Base-by-base conservation (phyloP, 169 alveolate genomes). In the Sarcocystis neurona region DNA sequence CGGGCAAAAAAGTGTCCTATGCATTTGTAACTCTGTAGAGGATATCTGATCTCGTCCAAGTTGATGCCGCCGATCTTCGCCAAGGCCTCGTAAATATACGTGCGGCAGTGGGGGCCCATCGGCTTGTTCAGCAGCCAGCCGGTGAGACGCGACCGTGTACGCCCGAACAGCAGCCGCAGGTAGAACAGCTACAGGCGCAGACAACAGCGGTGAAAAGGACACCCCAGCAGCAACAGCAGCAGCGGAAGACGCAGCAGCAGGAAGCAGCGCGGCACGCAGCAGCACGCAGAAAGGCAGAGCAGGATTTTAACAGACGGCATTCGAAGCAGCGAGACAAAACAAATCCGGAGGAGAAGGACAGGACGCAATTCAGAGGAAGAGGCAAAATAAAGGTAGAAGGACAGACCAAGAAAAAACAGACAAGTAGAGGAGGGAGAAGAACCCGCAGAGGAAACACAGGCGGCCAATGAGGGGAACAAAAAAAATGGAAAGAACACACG, bases 21-120 rank as follows among this genome's bases (percentile, higher is more conserved):
- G 63, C 89, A 79, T 30, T 53, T 30, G 80, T 89, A 89, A 63
- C 88, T 32, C 50, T 63, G 88, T 37, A 89, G 66, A 41, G 92
- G 92, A 44, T 89, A 89, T 1, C 92, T 82, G 50, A 37, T 41
- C 50, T 89, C 92, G 10, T 78, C 89, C 39, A 77, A 5, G n/a
- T 88, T 77, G 34, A 70, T 58, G 80, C 82, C 88, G 43, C 66
- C 60, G 39, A 89, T 20, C 2, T 2, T 0, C 41, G 85, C 88
- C 48, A 44, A 39, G 4, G 75, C 44, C 1, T 23, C 12, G 72
- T 47, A 80, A 34, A 89, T 18, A 10, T 68, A 89, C 6, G 41
- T 58, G 27, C 91, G 5, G 37, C 37, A 20, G 4, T 43, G 37
- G 10, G 66, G 75, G 47, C 34, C 12, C n/a, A 78, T 34, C 0